phyloP scores from a whole-genome alignment of 441 rosid species.

The Mallotus repandus region DNA sequence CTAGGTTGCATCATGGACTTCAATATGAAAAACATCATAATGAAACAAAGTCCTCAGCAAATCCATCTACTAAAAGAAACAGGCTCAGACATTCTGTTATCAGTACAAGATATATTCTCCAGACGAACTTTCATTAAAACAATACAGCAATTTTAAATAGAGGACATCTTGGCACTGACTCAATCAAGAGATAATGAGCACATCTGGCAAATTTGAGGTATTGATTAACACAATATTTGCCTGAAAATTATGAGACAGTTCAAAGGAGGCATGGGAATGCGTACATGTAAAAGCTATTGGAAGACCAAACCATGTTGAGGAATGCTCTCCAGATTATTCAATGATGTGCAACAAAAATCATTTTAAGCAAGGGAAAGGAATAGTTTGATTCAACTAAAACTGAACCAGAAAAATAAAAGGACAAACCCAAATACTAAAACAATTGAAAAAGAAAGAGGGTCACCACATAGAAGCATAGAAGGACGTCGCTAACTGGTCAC shows the following conservation, averaged over 20 bases:
- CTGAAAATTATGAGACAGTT: background rate
- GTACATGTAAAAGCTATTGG: background rate
- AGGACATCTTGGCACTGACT: background rate
- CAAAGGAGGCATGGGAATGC: background rate
- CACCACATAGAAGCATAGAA: background rate
- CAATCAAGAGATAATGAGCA: background rate
- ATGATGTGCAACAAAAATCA: background rate
- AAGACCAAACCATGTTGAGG: background rate
- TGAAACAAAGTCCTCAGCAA: background rate
- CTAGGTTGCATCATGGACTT: conserved; percentile 7
- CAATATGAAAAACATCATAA: background rate
- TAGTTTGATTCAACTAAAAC: background rate
- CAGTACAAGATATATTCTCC: background rate
- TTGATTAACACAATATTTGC: background rate
- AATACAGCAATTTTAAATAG: background rate
- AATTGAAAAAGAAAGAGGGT: background rate
- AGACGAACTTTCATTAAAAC: background rate
- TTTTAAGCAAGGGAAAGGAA: background rate
- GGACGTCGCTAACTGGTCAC: background rate
- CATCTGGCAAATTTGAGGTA: background rate
- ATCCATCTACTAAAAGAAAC: background rate
- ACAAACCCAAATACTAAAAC: background rate
- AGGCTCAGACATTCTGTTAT: background rate
- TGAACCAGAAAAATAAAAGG: background rate
- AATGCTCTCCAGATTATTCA: background rate